Conservation (phyloP, 108 stramenopile genomes). For the Aurantiochytrium sp. region DNA sequence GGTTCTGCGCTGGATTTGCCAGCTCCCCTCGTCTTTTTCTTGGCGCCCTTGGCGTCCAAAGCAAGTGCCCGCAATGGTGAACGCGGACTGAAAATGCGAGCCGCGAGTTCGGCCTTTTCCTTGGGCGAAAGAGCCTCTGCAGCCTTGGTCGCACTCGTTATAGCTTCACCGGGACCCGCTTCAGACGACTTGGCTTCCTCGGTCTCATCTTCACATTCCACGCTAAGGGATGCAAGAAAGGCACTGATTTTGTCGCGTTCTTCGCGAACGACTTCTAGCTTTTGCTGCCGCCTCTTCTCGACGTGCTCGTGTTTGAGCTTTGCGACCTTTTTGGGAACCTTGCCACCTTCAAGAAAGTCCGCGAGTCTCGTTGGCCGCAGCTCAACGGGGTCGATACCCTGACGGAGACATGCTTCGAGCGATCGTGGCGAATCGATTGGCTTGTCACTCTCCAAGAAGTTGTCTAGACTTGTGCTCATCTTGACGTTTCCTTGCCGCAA, state of each 20-base stretch:
- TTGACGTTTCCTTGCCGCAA: background rate
- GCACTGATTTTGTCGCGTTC: background rate
- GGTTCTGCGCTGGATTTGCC: background rate
- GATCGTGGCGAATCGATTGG: background rate
- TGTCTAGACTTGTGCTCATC: background rate
- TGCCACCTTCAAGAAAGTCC: background rate
- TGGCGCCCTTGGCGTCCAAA: background rate
- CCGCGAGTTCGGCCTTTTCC: background rate
- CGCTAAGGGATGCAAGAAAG: background rate
- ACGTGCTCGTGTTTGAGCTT: constrained; percentile 1
- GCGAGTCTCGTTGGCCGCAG: background rate
- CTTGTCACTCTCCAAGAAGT: background rate
- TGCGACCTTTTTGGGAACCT: constrained; percentile 8
- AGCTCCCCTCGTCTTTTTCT: background rate
- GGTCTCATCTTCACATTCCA: background rate
- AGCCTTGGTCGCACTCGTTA: background rate
- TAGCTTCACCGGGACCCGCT: background rate
- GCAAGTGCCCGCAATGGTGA: background rate
- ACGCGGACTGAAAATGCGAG: background rate
- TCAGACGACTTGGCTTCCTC: background rate
- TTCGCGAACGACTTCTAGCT: background rate
- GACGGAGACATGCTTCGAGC: background rate
- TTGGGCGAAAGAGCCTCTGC: background rate
- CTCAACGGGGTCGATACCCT: background rate
- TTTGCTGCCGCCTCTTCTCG: background rate